Evolutionary conservation across 2,329 filamentous ascomycete species (phyloP), one percentile per base, ranked within the genome.

Genomic region (Lasiodiplodia citricola): DNA sequence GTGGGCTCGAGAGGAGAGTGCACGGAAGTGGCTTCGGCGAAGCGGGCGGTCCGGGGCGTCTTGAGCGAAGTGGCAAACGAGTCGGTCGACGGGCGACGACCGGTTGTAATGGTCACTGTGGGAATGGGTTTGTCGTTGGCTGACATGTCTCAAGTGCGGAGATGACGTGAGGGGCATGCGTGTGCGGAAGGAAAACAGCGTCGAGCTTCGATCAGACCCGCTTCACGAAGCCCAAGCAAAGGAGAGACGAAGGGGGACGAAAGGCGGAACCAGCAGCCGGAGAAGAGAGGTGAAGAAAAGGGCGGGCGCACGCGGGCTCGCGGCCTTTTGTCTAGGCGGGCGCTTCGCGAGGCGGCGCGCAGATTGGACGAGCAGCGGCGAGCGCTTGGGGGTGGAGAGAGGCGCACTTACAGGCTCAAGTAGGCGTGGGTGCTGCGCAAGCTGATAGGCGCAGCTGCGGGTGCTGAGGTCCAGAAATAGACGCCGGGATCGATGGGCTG

Each of bases 1-100:
- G 73, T 76, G 23, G 76, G 77, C 70, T 94, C 91, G 75, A 93
- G 84, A 52, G 92, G 92, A 57, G 92, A 94, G 82, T 94, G 85
- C 64, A 94, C 89, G 35, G 91, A 87, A 37, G 92, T 95, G 55
- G 91, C 92, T 83, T 94, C 92, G 67, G 91, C 91, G 76, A 95
- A 95, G 76, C 92, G 90, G 74, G 92, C 91, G 74, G 90, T 91
- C 76, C 92, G 87, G 70, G 91, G 91, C 50, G 87, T 84, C 82
- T 91, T 92, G 72, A 85, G 75, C 62, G 82, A 83, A 6, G 77
- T 76, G 68, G 74, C 73, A 58, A 74, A 74, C n/a, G 78, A 80
- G 52, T 70, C 70, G 68, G 78, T 75, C n/a, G 80, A 81, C 63
- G 76, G 79, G 79, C 71, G 78, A 75, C 80, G 79, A 74, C 79